phyloP scores from a whole-genome alignment of 2,329 filamentous ascomycete species.

The Neocucurbitaria cava region DNA sequence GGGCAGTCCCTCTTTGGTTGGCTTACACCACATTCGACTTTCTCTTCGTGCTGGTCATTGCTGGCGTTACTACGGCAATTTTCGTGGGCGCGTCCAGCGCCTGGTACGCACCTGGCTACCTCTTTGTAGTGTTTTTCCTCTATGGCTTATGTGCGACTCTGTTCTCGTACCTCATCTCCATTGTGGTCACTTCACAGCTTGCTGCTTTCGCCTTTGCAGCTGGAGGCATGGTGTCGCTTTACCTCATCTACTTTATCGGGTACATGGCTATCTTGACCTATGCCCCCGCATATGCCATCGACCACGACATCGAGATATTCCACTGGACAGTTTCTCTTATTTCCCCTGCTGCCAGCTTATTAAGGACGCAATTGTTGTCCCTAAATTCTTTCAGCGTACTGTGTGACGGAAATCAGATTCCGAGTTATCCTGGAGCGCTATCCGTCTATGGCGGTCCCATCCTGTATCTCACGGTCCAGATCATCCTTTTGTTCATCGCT shows the following conservation, averaged over 20 bases:
- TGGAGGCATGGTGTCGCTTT: constrained; percentile 69
- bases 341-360: constrained; percentile 77
- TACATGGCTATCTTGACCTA: constrained; percentile 73
- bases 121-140: constrained; percentile 81
- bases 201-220: constrained; percentile 85
- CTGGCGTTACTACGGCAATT: constrained; percentile 71
- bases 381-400: constrained; percentile 85
- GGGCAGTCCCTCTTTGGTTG: constrained; percentile 81
- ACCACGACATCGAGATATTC: constrained; percentile 69
- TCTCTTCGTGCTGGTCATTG: constrained; percentile 70
- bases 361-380: constrained; percentile 75
- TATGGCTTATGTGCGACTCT: constrained; percentile 82
- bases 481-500: constrained; percentile 71
- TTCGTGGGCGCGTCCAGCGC: constrained; percentile 69
- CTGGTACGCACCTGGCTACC: constrained; percentile 81
- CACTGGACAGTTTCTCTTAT: constrained; percentile 78
- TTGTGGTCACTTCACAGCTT: constrained; percentile 79
- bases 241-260: constrained; percentile 57
- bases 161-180: constrained; percentile 79
- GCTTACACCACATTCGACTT: constrained; percentile 86
- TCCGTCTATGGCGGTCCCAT: constrained; percentile 83
- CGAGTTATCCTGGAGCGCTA: constrained; percentile 73
- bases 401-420: constrained; percentile 69
- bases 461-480: constrained; percentile 79
- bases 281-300: constrained; percentile 71